Evolutionary conservation across 169 alveolate species (phyloP).

Genomic region (Perkinsus chesapeaki): DNA sequence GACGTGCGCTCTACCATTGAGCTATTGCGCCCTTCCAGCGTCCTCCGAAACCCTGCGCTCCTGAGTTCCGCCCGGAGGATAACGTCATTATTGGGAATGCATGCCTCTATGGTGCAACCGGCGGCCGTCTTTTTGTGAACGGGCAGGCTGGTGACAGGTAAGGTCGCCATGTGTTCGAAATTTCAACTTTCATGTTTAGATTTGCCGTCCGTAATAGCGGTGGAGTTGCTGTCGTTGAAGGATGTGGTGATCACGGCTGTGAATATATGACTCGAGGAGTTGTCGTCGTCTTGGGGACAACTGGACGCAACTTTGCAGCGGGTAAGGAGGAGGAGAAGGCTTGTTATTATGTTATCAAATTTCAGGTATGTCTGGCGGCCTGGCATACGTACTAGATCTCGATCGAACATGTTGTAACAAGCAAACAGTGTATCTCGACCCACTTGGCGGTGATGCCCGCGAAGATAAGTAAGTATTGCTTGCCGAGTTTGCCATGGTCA

Average conservation of each 20-base stretch:
- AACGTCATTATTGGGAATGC: conserved; percentile 60
- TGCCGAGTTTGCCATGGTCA: background rate
- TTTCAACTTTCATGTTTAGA: conserved; percentile 10
- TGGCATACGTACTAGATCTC: conserved; percentile 49
- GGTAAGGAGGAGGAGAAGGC: no score
- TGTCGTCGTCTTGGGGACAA: conserved; percentile 55
- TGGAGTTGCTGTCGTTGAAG: conserved; percentile 65
- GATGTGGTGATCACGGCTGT: conserved; percentile 66
- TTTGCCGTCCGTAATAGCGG: conserved; percentile 65
- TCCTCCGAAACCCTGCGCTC: background rate
- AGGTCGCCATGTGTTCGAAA: background rate
- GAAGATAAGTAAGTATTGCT: background rate
- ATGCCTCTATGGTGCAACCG: conserved; percentile 61
- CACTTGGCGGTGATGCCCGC: conserved; percentile 24
- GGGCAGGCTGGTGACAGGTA: conserved; percentile 60
- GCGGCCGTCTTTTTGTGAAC: conserved; percentile 56
- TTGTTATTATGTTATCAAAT: background rate
- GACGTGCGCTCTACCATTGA: background rate
- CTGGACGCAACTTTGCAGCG: conserved; percentile 64
- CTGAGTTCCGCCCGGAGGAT: conserved; percentile 18
- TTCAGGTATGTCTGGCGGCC: conserved; percentile 59
- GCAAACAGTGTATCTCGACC: conserved; percentile 45
- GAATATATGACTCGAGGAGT: conserved; percentile 71
- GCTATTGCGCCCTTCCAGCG: background rate
- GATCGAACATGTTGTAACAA: conserved; percentile 32